These are phyloP conservation scores for Puccinia horiana DNA, from an alignment of 1,284 basidiomycete genomes.

Conservation along the genomic window DNA sequence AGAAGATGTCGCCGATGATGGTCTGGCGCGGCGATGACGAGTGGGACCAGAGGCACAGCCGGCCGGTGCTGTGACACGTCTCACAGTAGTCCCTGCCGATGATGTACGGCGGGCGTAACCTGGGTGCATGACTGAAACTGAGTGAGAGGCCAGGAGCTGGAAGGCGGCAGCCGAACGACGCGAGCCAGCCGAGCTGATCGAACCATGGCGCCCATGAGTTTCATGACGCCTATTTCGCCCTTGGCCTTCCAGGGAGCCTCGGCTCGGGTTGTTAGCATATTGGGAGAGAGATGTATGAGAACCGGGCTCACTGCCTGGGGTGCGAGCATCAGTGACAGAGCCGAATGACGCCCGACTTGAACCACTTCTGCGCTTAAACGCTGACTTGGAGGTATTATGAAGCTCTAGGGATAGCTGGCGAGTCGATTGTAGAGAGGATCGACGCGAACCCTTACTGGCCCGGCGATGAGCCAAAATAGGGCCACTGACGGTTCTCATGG, in stretches of 20 bases:
- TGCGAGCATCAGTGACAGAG: conserved; percentile 22
- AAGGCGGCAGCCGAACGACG: conserved; percentile 20
- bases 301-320: conserved; percentile 31
- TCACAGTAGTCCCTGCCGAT: conserved; percentile 35
- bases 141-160: conserved; percentile 22
- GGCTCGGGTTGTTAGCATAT: background rate
- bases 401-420: conserved; percentile 37
- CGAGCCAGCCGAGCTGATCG: conserved; percentile 39
- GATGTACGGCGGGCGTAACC: conserved; percentile 37
- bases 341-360: conserved; percentile 46
- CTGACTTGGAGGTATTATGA: background rate
- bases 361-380: conserved; percentile 32
- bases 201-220: conserved; percentile 29
- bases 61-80: conserved; percentile 31
- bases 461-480: conserved; percentile 28
- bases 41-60: background rate
- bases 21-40: conserved; percentile 13
- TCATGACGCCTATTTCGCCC: conserved; percentile 1
- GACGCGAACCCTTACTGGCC: conserved; percentile 35
- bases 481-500: conserved; percentile 15
- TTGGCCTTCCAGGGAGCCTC: conserved; percentile 16
- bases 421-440: conserved; percentile 30
- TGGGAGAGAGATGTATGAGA: conserved; percentile 20
- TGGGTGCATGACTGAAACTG: conserved; percentile 6
- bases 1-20: conserved; percentile 32